phyloP scores from a whole-genome alignment of 2,329 filamentous ascomycete species.

The Colletotrichum sansevieriae region DNA sequence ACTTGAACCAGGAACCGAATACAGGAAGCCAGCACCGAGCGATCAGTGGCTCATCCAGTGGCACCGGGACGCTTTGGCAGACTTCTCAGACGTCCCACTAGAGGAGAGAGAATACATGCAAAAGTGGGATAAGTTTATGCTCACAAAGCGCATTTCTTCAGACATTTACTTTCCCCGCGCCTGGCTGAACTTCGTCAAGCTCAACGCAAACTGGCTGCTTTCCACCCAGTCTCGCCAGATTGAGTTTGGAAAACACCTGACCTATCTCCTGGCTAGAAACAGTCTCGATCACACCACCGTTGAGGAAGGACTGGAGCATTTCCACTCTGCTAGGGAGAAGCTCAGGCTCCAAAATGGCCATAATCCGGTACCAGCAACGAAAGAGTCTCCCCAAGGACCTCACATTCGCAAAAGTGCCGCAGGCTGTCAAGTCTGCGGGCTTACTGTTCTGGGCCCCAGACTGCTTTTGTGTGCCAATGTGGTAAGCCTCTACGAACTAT shows the following conservation, averaged over 20 bases:
- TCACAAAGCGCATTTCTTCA: slow-evolving; percentile 64
- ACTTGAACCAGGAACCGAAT: slow-evolving; percentile 62
- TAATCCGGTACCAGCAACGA: slow-evolving; percentile 33
- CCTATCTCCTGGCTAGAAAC: slow-evolving; percentile 63
- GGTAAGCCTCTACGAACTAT: slow-evolving; percentile 50
- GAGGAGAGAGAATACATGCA: slow-evolving; percentile 70
- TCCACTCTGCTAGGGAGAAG: slow-evolving; percentile 55
- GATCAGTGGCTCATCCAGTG: slow-evolving; percentile 70
- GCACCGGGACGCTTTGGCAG: slow-evolving; percentile 68
- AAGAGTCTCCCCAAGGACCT: slow-evolving; percentile 49
- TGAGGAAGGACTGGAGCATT: slow-evolving; percentile 57
- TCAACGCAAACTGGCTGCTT: slow-evolving; percentile 66
- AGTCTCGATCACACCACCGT: slow-evolving; percentile 61
- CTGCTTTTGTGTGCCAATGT: slow-evolving; percentile 64
- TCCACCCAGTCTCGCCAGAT: slow-evolving; percentile 60
- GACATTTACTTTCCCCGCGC: slow-evolving; percentile 64
- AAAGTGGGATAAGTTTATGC: slow-evolving; percentile 70
- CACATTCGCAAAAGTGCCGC: slow-evolving; percentile 58
- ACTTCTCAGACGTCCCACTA: slow-evolving; percentile 67
- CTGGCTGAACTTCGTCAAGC: slow-evolving; percentile 65
- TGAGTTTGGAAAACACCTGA: slow-evolving; percentile 68
- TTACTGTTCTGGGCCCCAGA: slow-evolving; percentile 61
- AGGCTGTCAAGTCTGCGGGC: slow-evolving; percentile 62
- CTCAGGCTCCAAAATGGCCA: slow-evolving; percentile 38
- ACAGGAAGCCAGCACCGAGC: slow-evolving; percentile 59